Base-by-base conservation (phyloP, 371 early-diverging fungal genomes). In the Mortierella sp. region DNA sequence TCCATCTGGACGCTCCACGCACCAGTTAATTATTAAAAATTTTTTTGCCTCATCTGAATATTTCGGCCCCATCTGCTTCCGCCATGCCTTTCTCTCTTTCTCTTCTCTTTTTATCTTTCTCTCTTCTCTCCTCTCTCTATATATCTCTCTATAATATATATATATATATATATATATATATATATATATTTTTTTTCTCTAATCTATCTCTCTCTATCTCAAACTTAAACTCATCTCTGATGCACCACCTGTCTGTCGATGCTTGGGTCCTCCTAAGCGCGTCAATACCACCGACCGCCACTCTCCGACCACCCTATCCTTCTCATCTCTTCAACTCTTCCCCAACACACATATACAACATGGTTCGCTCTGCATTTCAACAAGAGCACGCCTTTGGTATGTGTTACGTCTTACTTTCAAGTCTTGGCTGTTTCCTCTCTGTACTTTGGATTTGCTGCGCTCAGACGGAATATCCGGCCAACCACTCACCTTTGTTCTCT, bases 321-420 rank as follows among this genome's bases (percentile, higher is more conserved):
- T 37, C 9, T 37, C 37, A 37, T 37, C 37, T 37, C 37, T 37
- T 9, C 37, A 3, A 11, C 23, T 57, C 55, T 12, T 25, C 37
- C 37, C 30, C n/a, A n/a, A 29, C 18, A 28, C 18, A 45, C 60
- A 60, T 57, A 53, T 60, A 25, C 66, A 44, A 37, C 59, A 84
- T 70, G 66, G 94, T 95, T 91, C 89, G 96, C 65, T 95, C 96
- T 64, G 93, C 96, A 84, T 98, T 98, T 81, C 95, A 98, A 90
- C 96, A 96, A 83, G 97, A 97, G 74, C 97, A 98, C 82, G 92
- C 94, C 46, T 96, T 96, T 79, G 97, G 97, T 96, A 88, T 74
- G 89, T 70, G 26, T 15, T 21, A 37, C 6, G 46, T 25, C 47
- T 57, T 53, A 28, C 19, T 62, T 48, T 45, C 72, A 45, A 58